These are phyloP conservation scores for Paramarasmius palmivorus DNA, from an alignment of 1,284 basidiomycete genomes.

Conservation along the genomic window DNA sequence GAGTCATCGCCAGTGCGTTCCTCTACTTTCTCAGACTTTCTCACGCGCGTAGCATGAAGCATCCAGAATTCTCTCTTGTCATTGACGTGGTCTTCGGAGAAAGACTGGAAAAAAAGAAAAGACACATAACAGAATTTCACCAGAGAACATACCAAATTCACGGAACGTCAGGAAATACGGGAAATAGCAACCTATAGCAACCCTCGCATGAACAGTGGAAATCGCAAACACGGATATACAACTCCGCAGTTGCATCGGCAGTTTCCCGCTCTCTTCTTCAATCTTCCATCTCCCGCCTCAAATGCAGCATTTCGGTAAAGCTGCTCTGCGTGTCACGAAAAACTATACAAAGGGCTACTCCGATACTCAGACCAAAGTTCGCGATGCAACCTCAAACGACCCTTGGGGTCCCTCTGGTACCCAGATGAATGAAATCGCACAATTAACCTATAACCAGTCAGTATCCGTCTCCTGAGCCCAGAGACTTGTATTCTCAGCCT, in stretches of 20 bases:
- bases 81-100: not conserved
- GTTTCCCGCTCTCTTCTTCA: not conserved
- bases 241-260: not conserved
- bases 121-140: no score
- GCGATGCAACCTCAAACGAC: constrained; percentile 99
- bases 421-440: constrained; percentile 99
- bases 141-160: no score
- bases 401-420: constrained; percentile 98
- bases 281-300: not conserved
- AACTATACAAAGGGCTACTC: constrained; percentile 97
- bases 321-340: constrained; percentile 84
- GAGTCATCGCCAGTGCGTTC: not conserved
- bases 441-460: constrained; percentile 97
- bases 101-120: not conserved
- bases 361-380: constrained; percentile 91
- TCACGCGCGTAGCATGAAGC: not conserved
- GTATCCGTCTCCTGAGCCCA: constrained; percentile 30
- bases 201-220: no score
- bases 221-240: no score
- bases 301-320: constrained; percentile 77
- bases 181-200: no score
- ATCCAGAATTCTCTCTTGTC: not conserved
- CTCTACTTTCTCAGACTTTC: not conserved
- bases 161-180: no score
- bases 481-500: constrained; percentile 7